Base-by-base conservation (phyloP, 1,284 basidiomycete species). In the Anthracocystis panici-leucophaei region DNA sequence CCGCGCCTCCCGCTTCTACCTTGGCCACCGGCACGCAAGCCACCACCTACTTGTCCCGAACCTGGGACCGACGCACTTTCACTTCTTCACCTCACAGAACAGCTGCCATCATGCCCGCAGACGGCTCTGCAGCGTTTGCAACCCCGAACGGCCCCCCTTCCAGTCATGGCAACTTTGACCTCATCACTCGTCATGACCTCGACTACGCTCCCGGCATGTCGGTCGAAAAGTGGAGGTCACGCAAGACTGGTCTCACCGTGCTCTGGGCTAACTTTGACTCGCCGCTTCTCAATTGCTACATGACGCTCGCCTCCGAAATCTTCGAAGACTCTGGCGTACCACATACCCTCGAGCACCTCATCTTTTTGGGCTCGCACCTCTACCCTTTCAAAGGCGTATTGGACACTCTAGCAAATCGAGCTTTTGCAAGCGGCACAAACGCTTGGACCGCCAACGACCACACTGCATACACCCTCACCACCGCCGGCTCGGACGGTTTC, bases 381-480 rank as follows among this genome's bases (percentile, higher is more conserved):
- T 85, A 95, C 84, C 96, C 96, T 0, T 95, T 94, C 89, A 99
- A 99, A 86, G 97, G 96, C 29, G 92, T 98, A 52, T 90, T 99
- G 59, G 97, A 99, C 87, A 92, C 93, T 72, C 89, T 99, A n/a
- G 97, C 97, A 10, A 99, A 97, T 86, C 90, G 95, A 57, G 94
- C 94, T 11, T 98, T 96, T 84, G 95, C 95, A 12, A 91, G 93
- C 52, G 82, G 84, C 68, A 98, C 96, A 8, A 90, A 90, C 75
- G 89, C 89, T 2, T 89, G 89, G 89, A 89, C 88, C 18, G 88
- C 87, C 11, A 88, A 87, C 66, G 88, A 88, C 60, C 82, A 86
- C 68, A 86, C 78, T 21, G 94, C 93, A 9, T 99, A 98, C 86
- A 99, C 96, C 1, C 92, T 97, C 72, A 93, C 93, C n/a, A 99